Evolutionary conservation across 768 basidiomycete genomes (phyloP), one percentile per base, ranked within the genome.

Genomic region (Hygrocybe coccinea): DNA sequence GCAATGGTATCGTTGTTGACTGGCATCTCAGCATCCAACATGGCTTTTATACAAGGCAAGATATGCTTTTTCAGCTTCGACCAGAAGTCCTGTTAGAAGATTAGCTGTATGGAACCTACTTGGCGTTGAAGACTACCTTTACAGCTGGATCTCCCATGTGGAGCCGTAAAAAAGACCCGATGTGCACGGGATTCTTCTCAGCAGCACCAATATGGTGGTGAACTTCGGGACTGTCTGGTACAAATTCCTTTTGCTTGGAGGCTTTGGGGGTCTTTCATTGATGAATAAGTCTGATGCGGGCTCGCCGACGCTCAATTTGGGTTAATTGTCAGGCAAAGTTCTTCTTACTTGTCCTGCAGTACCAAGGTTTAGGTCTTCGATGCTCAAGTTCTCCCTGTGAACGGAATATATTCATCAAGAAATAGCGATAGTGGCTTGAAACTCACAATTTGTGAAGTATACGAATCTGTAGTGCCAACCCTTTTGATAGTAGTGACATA

Each of bases 41-140:
- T 6, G 19, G 24, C 45, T 29, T 25, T 47, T 4, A 54, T 33
- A 15, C 64, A 56, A 0, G 56, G 59, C 2, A 69, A 60, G 6
- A 64, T 51, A 46, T 70, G 62, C 35, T 62, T 47, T 53, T 67
- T 48, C n/a, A 73, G 61, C 37, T 65, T 56, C 1, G 65, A 49
- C 3, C 65, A n/a, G 55, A 70, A 73, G 44, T 64, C 56, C 66
- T 71, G 19, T 19, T 2, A 11, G 21, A 35, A 21, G 5, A 35
- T 35, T 14, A 35, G 21, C 17, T 51, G 33, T 6, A n/a, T 14
- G 33, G 10, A 19, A 6, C 17, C 7, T 7, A 7, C 2, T 21
- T n/a, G 36, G 25, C 5, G 47, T 17, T 9, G 24, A 11, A 34
- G 29, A 1, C 10, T 54, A 54, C 53, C 43, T 46, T 36, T 5